These are phyloP conservation scores for Houttuynia cordata DNA, from an alignment of 164 flowering plant genomes.

Conservation along the genomic window DNA sequence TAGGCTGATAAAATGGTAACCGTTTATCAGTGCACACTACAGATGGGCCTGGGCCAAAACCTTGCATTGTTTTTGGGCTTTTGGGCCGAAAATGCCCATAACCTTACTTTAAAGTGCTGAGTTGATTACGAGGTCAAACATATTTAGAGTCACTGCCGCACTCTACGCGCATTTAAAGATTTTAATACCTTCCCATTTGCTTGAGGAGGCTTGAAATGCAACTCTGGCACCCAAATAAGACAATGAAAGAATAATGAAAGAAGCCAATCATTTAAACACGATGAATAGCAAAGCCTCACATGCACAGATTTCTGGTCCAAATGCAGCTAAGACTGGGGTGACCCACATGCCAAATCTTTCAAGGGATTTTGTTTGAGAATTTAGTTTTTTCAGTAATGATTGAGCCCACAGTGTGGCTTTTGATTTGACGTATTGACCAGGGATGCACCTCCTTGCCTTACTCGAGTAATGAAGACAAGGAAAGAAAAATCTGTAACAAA, in stretches of 20 bases:
- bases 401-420: background rate
- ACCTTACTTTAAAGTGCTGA: too few species aligned
- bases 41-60: too few species aligned
- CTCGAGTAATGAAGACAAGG: too few species aligned
- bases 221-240: background rate
- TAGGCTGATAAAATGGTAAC: too few species aligned
- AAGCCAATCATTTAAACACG: slow-evolving; percentile 1
- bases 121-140: too few species aligned
- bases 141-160: too few species aligned
- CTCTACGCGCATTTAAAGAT: too few species aligned
- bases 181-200: background rate
- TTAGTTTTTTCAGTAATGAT: background rate
- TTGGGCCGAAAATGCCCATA: too few species aligned
- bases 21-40: too few species aligned
- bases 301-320: background rate
- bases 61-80: too few species aligned
- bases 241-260: background rate
- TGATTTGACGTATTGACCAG: background rate
- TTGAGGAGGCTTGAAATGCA: background rate
- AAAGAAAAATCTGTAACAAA: too few species aligned
- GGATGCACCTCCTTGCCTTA: background rate
- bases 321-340: background rate
- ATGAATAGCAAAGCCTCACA: background rate
- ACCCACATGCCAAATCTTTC: slow-evolving; percentile 2
- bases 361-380: background rate